Percentiles rank a stretch among this genome's conserved stretches.
phyloP scores from a whole-genome alignment of 139 green algal genomes.

The Volvox reticuliferus region DNA sequence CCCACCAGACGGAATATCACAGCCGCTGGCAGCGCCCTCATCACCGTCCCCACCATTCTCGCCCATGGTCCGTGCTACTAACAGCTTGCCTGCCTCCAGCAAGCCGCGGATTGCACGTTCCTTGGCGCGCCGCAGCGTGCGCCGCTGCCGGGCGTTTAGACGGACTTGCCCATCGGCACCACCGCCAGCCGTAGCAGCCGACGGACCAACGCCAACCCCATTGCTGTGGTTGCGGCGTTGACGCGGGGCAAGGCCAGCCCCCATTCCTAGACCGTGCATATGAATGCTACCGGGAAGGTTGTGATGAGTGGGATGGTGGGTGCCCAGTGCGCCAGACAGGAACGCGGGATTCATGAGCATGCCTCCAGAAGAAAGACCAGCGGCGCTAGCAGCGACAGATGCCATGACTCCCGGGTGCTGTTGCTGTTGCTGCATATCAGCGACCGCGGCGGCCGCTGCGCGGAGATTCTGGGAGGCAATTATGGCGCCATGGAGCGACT shows the following conservation, averaged over 20 bases:
- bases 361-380: background rate
- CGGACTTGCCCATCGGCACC: constrained; percentile 52
- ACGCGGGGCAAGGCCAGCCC: background rate
- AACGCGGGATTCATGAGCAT: constrained; percentile 19
- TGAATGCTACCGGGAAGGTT: background rate
- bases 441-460: constrained; percentile 13
- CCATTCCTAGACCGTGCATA: constrained; percentile 13
- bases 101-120: constrained; percentile 69
- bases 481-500: constrained; percentile 28
- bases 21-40: background rate
- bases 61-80: constrained; percentile 46
- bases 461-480: constrained; percentile 41
- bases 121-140: constrained; percentile 69
- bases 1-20: background rate
- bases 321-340: constrained; percentile 2
- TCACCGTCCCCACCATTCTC: background rate
- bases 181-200: background rate
- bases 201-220: background rate
- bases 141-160: constrained; percentile 71
- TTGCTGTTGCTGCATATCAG: constrained; percentile 21
- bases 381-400: background rate
- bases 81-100: constrained; percentile 61
- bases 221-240: constrained; percentile 1
- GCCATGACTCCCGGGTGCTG: constrained; percentile 30
- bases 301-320: background rate